These are phyloP conservation scores for Phaeophleospora eucalypticola DNA, from an alignment of 2,329 filamentous ascomycete species.

Conservation along the genomic window DNA sequence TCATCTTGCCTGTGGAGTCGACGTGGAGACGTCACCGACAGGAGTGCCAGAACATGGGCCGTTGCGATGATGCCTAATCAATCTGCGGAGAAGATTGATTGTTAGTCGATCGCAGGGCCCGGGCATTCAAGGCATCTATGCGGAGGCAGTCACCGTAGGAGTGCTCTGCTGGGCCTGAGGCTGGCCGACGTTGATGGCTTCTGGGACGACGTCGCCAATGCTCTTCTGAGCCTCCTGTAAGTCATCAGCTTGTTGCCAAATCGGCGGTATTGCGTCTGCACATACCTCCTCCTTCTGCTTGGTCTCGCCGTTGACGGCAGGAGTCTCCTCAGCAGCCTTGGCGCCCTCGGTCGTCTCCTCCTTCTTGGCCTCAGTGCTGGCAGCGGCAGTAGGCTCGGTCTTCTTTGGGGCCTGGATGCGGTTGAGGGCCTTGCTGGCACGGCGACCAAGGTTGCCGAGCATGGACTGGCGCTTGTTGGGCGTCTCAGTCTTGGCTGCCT, in stretches of 20 bases:
- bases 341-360: constrained; percentile 20
- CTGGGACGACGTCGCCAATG: constrained; percentile 30
- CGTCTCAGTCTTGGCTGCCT: constrained; percentile 19
- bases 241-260: background rate
- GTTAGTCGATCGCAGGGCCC: background rate
- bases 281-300: constrained; percentile 17
- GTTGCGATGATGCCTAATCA: background rate
- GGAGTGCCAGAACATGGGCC: background rate
- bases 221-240: constrained; percentile 20
- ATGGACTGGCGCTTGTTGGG: constrained; percentile 32
- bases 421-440: constrained; percentile 33
- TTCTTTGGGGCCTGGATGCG: constrained; percentile 31
- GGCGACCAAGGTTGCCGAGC: constrained; percentile 32
- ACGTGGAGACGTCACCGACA: background rate
- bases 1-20: background rate
- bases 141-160: constrained; percentile 31
- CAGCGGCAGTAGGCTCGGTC: constrained; percentile 21
- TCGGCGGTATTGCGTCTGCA: background rate
- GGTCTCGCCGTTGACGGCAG: constrained; percentile 21
- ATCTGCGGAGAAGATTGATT: background rate
- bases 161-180: constrained; percentile 27
- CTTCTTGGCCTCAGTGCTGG: constrained; percentile 19
- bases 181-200: constrained; percentile 28
- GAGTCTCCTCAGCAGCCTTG: constrained; percentile 22
- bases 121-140: constrained; percentile 21